These are phyloP conservation scores for Vickermania spadyakhi DNA, from an alignment of 208 protist species.

Conservation along the genomic window DNA sequence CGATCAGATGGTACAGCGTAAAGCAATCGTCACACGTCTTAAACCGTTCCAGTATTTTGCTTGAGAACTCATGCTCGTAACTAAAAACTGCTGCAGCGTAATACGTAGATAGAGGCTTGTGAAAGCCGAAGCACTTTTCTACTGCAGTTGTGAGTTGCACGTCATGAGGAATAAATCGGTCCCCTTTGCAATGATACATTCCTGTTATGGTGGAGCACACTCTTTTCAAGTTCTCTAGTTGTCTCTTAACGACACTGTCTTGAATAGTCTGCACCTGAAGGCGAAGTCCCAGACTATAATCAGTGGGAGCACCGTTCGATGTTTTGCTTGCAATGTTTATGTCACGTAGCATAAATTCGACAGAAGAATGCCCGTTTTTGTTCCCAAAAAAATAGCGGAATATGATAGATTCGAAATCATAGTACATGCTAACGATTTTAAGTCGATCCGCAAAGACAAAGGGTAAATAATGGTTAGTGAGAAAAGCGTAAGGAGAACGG, in stretches of 20 bases:
- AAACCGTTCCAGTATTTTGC: conserved; percentile 42
- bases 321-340: not conserved
- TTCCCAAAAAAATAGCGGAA: conserved; percentile 70
- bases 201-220: conserved; percentile 53
- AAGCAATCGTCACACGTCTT: conserved; percentile 48
- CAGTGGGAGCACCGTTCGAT: not conserved
- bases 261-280: not conserved
- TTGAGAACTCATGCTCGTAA: conserved; percentile 59
- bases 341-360: not conserved
- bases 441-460: conserved; percentile 49
- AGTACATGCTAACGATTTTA: conserved; percentile 66
- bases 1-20: conserved; percentile 43
- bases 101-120: conserved; percentile 24
- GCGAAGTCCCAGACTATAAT: not conserved
- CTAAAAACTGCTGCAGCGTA: conserved; percentile 76
- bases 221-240: conserved; percentile 75
- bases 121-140: conserved; percentile 68
- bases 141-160: conserved; percentile 50
- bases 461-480: conserved; percentile 60
- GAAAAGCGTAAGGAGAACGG: conserved; percentile 66
- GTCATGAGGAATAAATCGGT: conserved; percentile 41
- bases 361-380: conserved; percentile 21
- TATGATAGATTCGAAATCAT: conserved; percentile 49
- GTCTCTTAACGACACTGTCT: conserved; percentile 35
- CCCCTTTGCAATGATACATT: conserved; percentile 71